Evolutionary conservation across 2,329 filamentous ascomycete genomes (phyloP), one percentile per base, ranked within the genome.

Genomic region (Penicillium sp.): DNA sequence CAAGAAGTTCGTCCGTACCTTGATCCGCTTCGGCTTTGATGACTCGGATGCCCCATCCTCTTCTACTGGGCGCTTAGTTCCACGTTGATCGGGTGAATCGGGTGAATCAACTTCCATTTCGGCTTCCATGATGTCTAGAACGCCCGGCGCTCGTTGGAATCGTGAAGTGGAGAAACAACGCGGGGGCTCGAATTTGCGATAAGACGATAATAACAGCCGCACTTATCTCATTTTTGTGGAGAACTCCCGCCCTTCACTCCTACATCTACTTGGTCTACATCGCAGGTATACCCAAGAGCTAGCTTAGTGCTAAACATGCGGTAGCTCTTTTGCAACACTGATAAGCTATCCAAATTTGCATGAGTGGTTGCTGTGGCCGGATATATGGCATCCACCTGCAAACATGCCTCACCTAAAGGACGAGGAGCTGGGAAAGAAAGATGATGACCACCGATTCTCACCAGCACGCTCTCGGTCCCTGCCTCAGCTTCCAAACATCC

Each of bases 361-460:
- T 25, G 9, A 35, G 9, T 11, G 6, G 23, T 14, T 48, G 12
- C 45, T 29, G 40, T 51, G 49, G 22, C 18, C 22, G 20, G n/a
- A 41, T 33, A 25, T 29, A 48, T 43, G 46, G 59, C 58, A 68
- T 44, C 41, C 69, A 50, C 62, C 69, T 47, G 59, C 72, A 71
- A 77, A 69, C 63, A 71, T 71, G 63, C 69, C 78, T 20, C 77
- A 81, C 59, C 69, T 76, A 23, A 78, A 75, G 55, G 85, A 87
- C 67, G 83, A 85, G 73, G 84, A 87, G 77, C 77, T 85, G 56
- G 84, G 83, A 54, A 87, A 87, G 73, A 84, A 83, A 67, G 81
- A 87, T 70, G 85, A 87, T 69, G 83, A 86, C 69, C 81, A 83
- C 69, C 77, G 73, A 57, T 76, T 75, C 6, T 60, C 8, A 22